Percentiles rank a stretch among this genome's conserved stretches.
Evolutionary conservation across 225 moss, liverwort and hornwort species (phyloP).

Genomic region (Lunularia cruciata): DNA sequence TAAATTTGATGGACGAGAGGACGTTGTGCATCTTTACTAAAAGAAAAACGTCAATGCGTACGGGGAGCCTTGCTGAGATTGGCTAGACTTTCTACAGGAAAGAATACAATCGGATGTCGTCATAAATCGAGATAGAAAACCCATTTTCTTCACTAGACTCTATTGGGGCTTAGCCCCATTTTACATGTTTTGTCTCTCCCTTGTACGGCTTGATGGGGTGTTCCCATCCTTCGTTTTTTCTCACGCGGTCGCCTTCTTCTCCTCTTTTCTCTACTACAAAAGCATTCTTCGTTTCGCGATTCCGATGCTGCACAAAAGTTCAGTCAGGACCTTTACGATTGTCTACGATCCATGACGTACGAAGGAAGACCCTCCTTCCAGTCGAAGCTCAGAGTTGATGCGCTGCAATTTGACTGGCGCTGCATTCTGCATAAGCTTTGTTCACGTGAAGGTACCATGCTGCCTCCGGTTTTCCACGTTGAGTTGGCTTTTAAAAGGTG

Average conservation of each 20-base stretch:
- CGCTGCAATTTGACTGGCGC: background rate
- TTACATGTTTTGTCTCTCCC: too few relatives aligned
- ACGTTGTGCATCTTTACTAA: too few relatives aligned
- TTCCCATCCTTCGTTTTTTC: background rate
- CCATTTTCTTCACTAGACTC: too few relatives aligned
- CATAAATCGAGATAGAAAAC: background rate
- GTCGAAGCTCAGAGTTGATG: background rate
- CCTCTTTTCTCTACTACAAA: too few relatives aligned
- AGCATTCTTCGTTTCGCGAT: background rate
- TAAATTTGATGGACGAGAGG: too few relatives aligned
- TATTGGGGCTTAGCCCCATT: too few relatives aligned
- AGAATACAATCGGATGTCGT: background rate
- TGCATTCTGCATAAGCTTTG: background rate
- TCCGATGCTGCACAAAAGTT: background rate
- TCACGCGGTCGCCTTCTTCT: too few relatives aligned
- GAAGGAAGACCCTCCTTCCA: background rate
- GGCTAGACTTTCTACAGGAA: background rate
- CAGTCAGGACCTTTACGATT: background rate
- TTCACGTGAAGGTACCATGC: constrained; percentile 16
- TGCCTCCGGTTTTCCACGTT: constrained; percentile 6
- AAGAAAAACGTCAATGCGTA: too few relatives aligned
- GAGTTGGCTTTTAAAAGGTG: background rate
- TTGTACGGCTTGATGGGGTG: background rate
- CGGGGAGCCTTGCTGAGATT: too few relatives aligned
- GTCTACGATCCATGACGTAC: background rate